These are phyloP conservation scores for Crassisporium funariophilum DNA, from an alignment of 768 basidiomycete genomes.

Conservation along the genomic window DNA sequence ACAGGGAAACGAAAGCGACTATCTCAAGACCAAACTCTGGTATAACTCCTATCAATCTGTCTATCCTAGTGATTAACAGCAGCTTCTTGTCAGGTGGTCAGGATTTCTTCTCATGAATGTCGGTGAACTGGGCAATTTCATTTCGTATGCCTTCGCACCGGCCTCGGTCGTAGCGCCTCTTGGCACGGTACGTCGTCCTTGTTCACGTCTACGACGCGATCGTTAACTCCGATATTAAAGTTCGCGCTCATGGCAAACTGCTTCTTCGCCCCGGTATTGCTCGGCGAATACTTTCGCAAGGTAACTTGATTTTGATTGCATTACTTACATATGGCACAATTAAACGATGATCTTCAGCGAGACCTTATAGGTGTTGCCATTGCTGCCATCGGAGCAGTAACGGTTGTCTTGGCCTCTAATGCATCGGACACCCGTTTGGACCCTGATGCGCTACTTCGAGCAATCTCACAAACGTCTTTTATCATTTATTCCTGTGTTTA, in stretches of 20 bases:
- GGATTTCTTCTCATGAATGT: conserved; percentile 89
- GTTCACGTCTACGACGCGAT: conserved; percentile 8
- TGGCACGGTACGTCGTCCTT: conserved; percentile 71
- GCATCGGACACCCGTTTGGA: conserved; percentile 71
- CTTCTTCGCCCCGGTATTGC: conserved; percentile 85
- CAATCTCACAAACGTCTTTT: conserved; percentile 74
- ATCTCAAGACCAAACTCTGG: conserved; percentile 87
- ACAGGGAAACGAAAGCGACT: conserved; percentile 68
- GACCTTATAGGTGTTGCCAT: conserved; percentile 79
- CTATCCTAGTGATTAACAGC: neutral
- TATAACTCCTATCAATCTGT: conserved; percentile 33
- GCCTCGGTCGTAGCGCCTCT: conserved; percentile 94
- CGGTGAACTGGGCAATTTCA: conserved; percentile 90
- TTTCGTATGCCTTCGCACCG: conserved; percentile 86
- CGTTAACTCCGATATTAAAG: conserved; percentile 33
- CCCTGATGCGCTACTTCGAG: conserved; percentile 63
- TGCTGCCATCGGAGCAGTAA: conserved; percentile 86
- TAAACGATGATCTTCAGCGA: conserved; percentile 45
- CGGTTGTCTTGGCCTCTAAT: conserved; percentile 85
- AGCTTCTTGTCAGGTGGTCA: conserved; percentile 64
- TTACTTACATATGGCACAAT: neutral
- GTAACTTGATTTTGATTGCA: conserved; percentile 35
- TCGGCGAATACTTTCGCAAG: conserved; percentile 81
- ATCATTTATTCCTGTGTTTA: conserved; percentile 74
- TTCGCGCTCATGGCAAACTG: conserved; percentile 96